These are phyloP conservation scores for Plasmodium relictum DNA, from an alignment of 169 alveolate genomes.

Conservation along the genomic window DNA sequence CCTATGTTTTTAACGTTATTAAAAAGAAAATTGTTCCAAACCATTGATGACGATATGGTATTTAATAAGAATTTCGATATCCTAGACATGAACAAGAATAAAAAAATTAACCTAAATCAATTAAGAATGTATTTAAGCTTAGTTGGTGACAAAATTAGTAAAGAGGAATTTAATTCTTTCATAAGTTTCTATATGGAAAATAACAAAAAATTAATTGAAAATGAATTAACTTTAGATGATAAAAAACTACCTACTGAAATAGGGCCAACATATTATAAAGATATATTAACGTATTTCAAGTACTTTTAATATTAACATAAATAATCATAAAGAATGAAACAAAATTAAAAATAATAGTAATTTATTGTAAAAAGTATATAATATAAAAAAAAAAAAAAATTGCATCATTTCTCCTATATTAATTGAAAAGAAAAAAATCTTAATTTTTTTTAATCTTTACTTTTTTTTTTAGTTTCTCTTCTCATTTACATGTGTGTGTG, in stretches of 20 bases:
- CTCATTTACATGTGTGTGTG: too few relatives aligned
- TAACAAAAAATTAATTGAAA: background rate
- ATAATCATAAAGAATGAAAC: background rate
- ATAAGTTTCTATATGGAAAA: background rate
- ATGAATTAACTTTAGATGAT: constrained; percentile 5
- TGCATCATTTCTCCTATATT: background rate
- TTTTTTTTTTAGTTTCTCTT: background rate
- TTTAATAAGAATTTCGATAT: constrained; percentile 39
- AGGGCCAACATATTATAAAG: constrained; percentile 15
- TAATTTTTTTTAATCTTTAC: too few relatives aligned
- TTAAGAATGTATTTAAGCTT: constrained; percentile 21
- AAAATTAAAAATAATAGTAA: background rate
- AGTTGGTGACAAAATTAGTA: constrained; percentile 54
- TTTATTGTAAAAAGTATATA: background rate
- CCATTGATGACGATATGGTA: constrained; percentile 10
- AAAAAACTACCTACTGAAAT: constrained; percentile 8
- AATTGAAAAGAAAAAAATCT: too few relatives aligned
- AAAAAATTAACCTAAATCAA: constrained; percentile 11
- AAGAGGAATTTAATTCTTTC: constrained; percentile 45
- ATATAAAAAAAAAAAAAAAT: background rate
- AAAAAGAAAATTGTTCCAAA: constrained; percentile 36
- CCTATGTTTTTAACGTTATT: constrained; percentile 55
- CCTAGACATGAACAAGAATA: constrained; percentile 49
- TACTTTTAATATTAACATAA: background rate
- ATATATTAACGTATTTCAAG: constrained; percentile 32